Evolutionary conservation across 1,284 basidiomycete genomes (phyloP).

Genomic region (Rhodotorula mucilaginosa): DNA sequence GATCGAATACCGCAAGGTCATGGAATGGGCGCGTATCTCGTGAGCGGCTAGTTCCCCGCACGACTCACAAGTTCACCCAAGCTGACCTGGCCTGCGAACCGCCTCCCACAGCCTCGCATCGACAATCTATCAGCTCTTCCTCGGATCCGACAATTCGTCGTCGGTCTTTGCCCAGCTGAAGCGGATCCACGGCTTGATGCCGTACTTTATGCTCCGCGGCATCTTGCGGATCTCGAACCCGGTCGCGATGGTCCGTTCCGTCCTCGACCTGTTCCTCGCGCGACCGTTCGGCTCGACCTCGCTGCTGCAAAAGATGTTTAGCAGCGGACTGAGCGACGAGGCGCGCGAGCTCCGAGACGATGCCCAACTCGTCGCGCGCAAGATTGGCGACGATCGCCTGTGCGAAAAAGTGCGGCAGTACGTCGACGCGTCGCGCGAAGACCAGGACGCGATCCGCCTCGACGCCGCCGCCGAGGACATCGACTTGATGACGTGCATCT

Average conservation of each 20-base stretch:
- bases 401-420: constrained; percentile 85
- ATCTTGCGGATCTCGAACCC: constrained; percentile 93
- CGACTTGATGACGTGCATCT: constrained; percentile 76
- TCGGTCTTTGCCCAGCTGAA: constrained; percentile 85
- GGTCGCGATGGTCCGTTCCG: constrained; percentile 86
- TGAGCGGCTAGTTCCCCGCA: constrained; percentile 45
- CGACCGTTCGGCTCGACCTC: constrained; percentile 93
- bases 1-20: constrained; percentile 76
- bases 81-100: too few species aligned
- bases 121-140: constrained; percentile 90
- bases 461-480: constrained; percentile 74
- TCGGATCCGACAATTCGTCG: constrained; percentile 88
- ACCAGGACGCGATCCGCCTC: constrained; percentile 74
- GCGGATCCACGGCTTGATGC: constrained; percentile 92
- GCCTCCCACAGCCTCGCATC: constrained; percentile 68
- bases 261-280: constrained; percentile 95
- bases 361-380: constrained; percentile 77
- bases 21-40: constrained; percentile 98
- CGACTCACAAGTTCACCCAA: too few species aligned
- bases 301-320: constrained; percentile 92
- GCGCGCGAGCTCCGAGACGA: constrained; percentile 78
- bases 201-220: constrained; percentile 92
- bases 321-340: constrained; percentile 84
- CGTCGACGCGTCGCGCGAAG: constrained; percentile 79
- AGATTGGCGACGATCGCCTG: constrained; percentile 80